phyloP scores from a whole-genome alignment of 495 filamentous ascomycete genomes.

The Tirmania nivea region DNA sequence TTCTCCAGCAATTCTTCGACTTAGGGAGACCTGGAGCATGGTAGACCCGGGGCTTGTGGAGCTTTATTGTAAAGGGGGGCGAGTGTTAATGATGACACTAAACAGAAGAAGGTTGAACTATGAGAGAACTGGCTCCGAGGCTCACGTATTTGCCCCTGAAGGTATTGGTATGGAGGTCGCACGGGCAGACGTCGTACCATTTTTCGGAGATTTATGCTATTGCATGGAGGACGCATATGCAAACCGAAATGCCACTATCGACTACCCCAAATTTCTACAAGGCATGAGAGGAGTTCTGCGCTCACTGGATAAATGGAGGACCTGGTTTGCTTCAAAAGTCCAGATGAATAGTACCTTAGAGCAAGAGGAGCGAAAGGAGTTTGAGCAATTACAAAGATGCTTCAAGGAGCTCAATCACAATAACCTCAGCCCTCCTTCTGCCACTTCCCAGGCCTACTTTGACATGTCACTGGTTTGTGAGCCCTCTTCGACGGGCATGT shows the following conservation, averaged over 20 bases:
- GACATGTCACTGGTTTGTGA: slow-evolving; percentile 19
- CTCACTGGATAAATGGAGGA: slow-evolving; percentile 13
- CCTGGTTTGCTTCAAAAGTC: slow-evolving; percentile 6
- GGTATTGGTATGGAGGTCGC: slow-evolving; percentile 8
- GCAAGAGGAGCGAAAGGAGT: slow-evolving; percentile 4
- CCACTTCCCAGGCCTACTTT: slow-evolving; percentile 13
- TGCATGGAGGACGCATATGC: slow-evolving; percentile 21
- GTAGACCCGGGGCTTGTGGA: slow-evolving; percentile 11
- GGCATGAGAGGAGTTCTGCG: slow-evolving; percentile 9
- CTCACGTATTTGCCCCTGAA: slow-evolving; percentile 16
- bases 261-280: slow-evolving; percentile 16
- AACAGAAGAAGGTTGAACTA: slow-evolving; percentile 16
- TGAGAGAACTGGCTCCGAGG: slow-evolving; percentile 8
- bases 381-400: slow-evolving; percentile 16
- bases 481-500: slow-evolving; percentile 16
- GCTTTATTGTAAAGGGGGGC: slow-evolving; percentile 10
- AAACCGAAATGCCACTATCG: slow-evolving; percentile 14
- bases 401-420: slow-evolving; percentile 13
- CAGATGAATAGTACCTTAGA: neutral
- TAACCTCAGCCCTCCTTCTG: slow-evolving; percentile 16
- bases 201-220: slow-evolving; percentile 20
- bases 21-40: slow-evolving; percentile 20
- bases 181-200: slow-evolving; percentile 16
- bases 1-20: slow-evolving; percentile 19
- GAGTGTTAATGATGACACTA: slow-evolving; percentile 15